phyloP scores from a whole-genome alignment of 1,284 basidiomycete species.

The Malassezia slooffiae region DNA sequence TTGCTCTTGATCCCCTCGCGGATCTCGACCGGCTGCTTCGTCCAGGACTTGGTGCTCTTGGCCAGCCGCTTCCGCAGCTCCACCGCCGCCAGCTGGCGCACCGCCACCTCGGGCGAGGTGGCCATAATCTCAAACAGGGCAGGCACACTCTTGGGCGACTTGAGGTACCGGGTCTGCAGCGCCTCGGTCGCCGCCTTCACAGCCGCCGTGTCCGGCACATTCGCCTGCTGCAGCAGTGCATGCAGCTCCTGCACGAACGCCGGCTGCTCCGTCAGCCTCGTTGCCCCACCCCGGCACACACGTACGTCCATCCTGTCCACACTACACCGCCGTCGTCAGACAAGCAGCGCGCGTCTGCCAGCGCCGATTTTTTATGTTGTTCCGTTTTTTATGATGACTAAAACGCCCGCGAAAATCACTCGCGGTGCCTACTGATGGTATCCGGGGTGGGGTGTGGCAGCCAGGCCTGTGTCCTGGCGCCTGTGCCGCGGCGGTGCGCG shows the following conservation, averaged over 20 bases:
- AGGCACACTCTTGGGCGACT: conserved; percentile 76
- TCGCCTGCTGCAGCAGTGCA: conserved; percentile 40
- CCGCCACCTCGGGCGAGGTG: conserved; percentile 63
- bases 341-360: too few relatives aligned
- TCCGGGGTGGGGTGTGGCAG: too few relatives aligned
- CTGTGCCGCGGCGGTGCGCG: too few relatives aligned
- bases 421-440: too few relatives aligned
- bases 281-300: not conserved
- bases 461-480: too few relatives aligned
- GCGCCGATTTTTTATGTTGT: too few relatives aligned
- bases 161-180: conserved; percentile 59
- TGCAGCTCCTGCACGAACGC: conserved; percentile 37
- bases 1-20: conserved; percentile 76
- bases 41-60: conserved; percentile 73
- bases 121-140: conserved; percentile 80
- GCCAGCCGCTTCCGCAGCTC: conserved; percentile 87
- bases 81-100: conserved; percentile 95
- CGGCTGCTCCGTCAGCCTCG: conserved; percentile 1
- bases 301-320: conserved; percentile 8
- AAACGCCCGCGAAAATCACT: too few relatives aligned
- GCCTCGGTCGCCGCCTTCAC: conserved; percentile 62
- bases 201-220: conserved; percentile 41
- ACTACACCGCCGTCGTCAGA: not conserved
- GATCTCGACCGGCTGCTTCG: conserved; percentile 59
- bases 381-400: too few relatives aligned